Evolutionary conservation across 2,329 filamentous ascomycete species (phyloP).

Genomic region (Atkinsonella texensis): DNA sequence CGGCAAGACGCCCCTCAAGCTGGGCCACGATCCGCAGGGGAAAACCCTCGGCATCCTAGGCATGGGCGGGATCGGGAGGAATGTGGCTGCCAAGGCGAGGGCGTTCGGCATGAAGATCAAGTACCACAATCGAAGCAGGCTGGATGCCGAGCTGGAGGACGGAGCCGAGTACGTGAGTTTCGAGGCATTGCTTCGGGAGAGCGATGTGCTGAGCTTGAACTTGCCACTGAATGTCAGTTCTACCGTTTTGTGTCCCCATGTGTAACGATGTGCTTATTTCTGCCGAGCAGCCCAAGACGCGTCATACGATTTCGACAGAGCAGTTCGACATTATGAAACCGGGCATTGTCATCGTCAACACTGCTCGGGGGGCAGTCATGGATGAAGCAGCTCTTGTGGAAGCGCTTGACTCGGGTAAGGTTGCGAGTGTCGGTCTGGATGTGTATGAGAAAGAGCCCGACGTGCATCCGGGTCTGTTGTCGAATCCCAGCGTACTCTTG

Average conservation of each 20-base stretch:
- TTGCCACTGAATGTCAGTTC: slow-evolving; percentile 65
- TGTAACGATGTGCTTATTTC: not conserved
- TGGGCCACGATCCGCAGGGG: slow-evolving; percentile 67
- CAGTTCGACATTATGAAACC: slow-evolving; percentile 70
- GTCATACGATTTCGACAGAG: slow-evolving; percentile 58
- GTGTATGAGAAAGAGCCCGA: slow-evolving; percentile 75
- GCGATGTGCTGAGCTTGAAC: slow-evolving; percentile 71
- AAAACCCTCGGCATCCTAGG: slow-evolving; percentile 72
- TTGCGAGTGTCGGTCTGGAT: slow-evolving; percentile 62
- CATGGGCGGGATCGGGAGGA: slow-evolving; percentile 76
- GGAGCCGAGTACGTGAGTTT: slow-evolving; percentile 60
- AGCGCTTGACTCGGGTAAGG: slow-evolving; percentile 57
- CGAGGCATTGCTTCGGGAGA: slow-evolving; percentile 55
- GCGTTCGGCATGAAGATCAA: slow-evolving; percentile 65
- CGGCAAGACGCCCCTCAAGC: slow-evolving; percentile 40
- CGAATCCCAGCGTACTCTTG: slow-evolving; percentile 60
- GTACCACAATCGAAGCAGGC: slow-evolving; percentile 59
- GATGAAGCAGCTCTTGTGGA: slow-evolving; percentile 69
- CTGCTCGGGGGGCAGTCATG: slow-evolving; percentile 70
- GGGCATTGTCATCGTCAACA: slow-evolving; percentile 69
- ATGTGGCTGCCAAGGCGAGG: slow-evolving; percentile 60
- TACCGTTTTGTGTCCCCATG: not conserved
- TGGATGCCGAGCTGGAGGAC: slow-evolving; percentile 42
- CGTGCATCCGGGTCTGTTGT: slow-evolving; percentile 59
- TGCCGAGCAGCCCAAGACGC: slow-evolving; percentile 42